Evolutionary conservation across 2,329 filamentous ascomycete species (phyloP), one percentile per base, ranked within the genome.

Genomic region (Paecilomyces sp.): DNA sequence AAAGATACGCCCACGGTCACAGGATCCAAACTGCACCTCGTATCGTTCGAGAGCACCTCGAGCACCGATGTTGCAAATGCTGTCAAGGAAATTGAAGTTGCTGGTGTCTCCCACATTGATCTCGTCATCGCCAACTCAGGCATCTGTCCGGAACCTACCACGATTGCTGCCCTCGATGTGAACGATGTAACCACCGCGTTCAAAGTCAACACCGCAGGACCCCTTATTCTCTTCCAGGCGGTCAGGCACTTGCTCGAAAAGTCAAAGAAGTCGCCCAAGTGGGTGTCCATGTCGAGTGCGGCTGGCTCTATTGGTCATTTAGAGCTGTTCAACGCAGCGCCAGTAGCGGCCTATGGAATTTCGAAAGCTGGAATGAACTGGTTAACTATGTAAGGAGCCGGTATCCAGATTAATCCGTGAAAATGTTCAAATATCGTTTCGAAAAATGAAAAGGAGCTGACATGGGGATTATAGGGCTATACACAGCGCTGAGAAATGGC

Each of bases 81-180:
- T 1, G 68, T 76, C 1, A 56, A 69, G 28, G 62, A 67, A 2
- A 67, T 79, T 0, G 62, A 68, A 1, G 30, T 57, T 2, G 54
- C 65, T 28, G 71, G 71, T 3, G 77, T 84, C 62, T 64, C 68
- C 3, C 67, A 74, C 25, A 66, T 84, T 2, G 81, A 85, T 61
- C 66, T 82, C 5, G 74, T 85, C 1, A 78, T 85, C 57, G 79
- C 81, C 53, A 85, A 84, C 64, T 81, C 82, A 0, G 82, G 75
- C 12, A 76, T 80, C 11, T 65, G 60, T 58, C 28, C 55, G 13
- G 6, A 53, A 30, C 68, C 22, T 8, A 60, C 66, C 0, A 63
- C 50, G 15, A 64, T 71, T 8, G 55, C 56, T 0, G 60, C 63
- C 1, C 61, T 65, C 1, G 54, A 52, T 3, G 31, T 64, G 8